Evolutionary conservation across 129 eudicot species (phyloP), one percentile per base, ranked within the genome.

Genomic region (Scalesia atractyloides): DNA sequence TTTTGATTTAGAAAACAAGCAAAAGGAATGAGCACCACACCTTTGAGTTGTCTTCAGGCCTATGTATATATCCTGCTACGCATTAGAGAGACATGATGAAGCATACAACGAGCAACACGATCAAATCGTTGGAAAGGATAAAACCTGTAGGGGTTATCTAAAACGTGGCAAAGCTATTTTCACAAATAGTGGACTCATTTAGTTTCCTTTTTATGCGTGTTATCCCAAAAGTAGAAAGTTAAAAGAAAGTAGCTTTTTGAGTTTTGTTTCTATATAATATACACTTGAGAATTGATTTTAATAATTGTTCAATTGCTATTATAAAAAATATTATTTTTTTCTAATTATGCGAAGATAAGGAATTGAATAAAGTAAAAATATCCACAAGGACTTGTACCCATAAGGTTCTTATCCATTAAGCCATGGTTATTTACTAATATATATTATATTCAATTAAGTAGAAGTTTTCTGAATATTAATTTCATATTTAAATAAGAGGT

Each of bases 101-200:
- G 20, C 72, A 74, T 64, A 74, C 53, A 63, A 18, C 54, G 66
- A 66, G 57, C 72, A 70, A 77, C n/a, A 34, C 66, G 17, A 69
- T 70, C 64, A 70, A 59, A 30, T 46, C 24, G 20, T 58, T 33
- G 20, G 17, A 68, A 77, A 69, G 9, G 77, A 66, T 53, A 75
- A 56, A 54, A 36, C 44, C 41, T 16, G 13, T 14, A 14, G 19
- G 30, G 41, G 15, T 60, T 60, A 30, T 5, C 17, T 60, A 18
- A 60, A 70, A 78, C 82, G 82, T 78, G 82, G 82, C 72, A 9
- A 78, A 51, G 1, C 34, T 26, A 52, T 70, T 63, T 53, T 70
- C 82, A 78, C 82, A 78, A n/a, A 78, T 78, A 63, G 72, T 78
- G 69, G 71, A 24, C 75, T 20, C 62, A 0, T 36, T 59, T 30